A percentile compares a stretch with the other conserved stretches of the same genome.
Conservation (phyloP, 2,329 filamentous ascomycete genomes). For the Sporothrix schenckii region DNA sequence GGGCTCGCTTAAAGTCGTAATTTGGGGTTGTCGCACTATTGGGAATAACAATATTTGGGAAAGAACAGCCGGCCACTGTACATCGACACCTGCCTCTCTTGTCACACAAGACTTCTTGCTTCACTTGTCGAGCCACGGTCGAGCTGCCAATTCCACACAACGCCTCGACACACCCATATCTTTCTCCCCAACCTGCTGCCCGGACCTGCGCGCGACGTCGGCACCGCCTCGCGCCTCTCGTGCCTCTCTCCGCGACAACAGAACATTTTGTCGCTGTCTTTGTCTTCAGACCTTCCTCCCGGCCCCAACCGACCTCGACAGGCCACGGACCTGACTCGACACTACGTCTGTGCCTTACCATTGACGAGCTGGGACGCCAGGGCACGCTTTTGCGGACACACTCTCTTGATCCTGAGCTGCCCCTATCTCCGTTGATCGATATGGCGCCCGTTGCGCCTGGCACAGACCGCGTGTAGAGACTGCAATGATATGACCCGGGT, state of each 20-base stretch:
- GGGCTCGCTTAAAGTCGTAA: constrained; percentile 10
- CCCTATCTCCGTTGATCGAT: constrained; percentile 18
- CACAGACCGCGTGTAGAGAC: constrained; percentile 30
- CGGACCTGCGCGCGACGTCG: constrained; percentile 1
- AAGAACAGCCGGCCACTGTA: not conserved
- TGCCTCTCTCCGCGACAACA: constrained; percentile 3
- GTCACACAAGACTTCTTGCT: not conserved
- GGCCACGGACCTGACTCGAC: not conserved
- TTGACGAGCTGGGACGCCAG: not conserved
- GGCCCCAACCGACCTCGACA: constrained; percentile 1
- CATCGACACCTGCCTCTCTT: constrained; percentile 6
- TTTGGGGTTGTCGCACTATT: constrained; percentile 16
- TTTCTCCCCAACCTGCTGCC: not conserved
- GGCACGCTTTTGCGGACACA: not conserved
- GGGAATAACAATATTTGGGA: constrained; percentile 20
- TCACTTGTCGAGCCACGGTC: not conserved
- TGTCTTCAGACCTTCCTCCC: not conserved
- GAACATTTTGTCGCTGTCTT: not conserved
- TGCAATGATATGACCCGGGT: constrained; percentile 27
- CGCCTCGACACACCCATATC: not conserved
- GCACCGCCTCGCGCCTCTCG: not conserved
- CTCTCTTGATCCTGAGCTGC: not conserved
- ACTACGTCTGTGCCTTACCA: not conserved
- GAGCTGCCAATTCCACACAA: not conserved
- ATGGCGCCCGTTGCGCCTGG: constrained; percentile 29